Percentiles rank a stretch among this genome's conserved stretches.
Conservation (phyloP, 1,284 basidiomycete genomes). For the Ganoderma meredithae region DNA sequence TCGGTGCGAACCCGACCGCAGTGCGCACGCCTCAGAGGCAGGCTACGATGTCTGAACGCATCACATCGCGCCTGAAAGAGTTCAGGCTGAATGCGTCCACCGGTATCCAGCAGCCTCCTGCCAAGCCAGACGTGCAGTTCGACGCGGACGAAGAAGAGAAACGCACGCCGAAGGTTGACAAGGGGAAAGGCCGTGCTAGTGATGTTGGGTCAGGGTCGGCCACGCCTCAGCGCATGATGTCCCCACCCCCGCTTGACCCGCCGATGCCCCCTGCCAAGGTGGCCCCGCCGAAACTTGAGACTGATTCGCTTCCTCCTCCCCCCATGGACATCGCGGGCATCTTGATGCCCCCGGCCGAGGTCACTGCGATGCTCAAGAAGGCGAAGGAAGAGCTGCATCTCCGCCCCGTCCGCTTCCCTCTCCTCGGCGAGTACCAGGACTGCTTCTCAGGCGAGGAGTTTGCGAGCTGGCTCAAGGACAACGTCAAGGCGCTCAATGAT, state of each 20-base stretch:
- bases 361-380: conserved; percentile 73
- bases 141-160: conserved; percentile 50
- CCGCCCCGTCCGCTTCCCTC: conserved; percentile 74
- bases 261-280: conserved; percentile 52
- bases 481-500: conserved; percentile 74
- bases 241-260: conserved; percentile 72
- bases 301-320: conserved; percentile 49
- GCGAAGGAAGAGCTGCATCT: conserved; percentile 70
- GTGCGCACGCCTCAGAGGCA: conserved; percentile 59
- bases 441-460: conserved; percentile 87
- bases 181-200: conserved; percentile 78
- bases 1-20: conserved; percentile 51
- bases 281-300: conserved; percentile 38
- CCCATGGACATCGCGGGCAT: conserved; percentile 80
- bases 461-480: conserved; percentile 75
- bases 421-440: conserved; percentile 88
- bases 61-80: conserved; percentile 76
- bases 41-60: conserved; percentile 79
- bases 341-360: conserved; percentile 63
- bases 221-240: conserved; percentile 46
- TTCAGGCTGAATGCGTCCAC: conserved; percentile 61
- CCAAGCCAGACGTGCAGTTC: conserved; percentile 42
- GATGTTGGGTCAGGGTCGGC: conserved; percentile 45
- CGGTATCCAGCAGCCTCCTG: conserved; percentile 33
- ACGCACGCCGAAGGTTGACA: conserved; percentile 63